Conservation (phyloP, 78 protist genomes). For the Diacronema lutheri region DNA sequence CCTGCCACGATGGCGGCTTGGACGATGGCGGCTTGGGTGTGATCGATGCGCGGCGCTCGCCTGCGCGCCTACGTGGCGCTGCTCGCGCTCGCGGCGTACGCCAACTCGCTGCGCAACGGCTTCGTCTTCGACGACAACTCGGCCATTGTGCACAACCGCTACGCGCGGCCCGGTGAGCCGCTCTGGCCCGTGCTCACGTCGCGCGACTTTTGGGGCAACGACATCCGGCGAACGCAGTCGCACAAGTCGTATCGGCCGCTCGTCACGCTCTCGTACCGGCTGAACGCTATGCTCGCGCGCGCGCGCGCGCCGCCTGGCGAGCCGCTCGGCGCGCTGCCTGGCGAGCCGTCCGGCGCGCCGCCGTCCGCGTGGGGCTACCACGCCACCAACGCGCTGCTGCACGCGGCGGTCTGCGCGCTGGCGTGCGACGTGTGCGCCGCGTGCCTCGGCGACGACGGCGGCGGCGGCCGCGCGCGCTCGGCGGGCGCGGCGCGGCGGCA, state of each 20-base stretch:
- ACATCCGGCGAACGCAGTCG: neutral
- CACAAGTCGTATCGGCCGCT: conserved; percentile 64
- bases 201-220: conserved; percentile 57
- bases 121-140: neutral
- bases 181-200: neutral
- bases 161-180: neutral
- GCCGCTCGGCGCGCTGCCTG: neutral
- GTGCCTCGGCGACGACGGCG: too few relatives aligned
- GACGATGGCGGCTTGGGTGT: too few relatives aligned
- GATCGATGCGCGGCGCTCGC: too few relatives aligned
- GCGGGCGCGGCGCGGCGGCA: neutral
- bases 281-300: conserved; percentile 1
- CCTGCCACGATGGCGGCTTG: too few relatives aligned
- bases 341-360: neutral
- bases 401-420: neutral
- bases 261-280: conserved; percentile 35
- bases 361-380: neutral
- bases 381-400: conserved; percentile 20
- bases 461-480: neutral
- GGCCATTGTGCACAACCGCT: neutral
- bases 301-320: too few relatives aligned
- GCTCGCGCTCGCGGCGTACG: neutral
- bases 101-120: neutral
- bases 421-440: neutral
- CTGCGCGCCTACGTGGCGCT: neutral